Base-by-base conservation (phyloP, 1,139 yeast species). In the Geotrichum restrictum region DNA sequence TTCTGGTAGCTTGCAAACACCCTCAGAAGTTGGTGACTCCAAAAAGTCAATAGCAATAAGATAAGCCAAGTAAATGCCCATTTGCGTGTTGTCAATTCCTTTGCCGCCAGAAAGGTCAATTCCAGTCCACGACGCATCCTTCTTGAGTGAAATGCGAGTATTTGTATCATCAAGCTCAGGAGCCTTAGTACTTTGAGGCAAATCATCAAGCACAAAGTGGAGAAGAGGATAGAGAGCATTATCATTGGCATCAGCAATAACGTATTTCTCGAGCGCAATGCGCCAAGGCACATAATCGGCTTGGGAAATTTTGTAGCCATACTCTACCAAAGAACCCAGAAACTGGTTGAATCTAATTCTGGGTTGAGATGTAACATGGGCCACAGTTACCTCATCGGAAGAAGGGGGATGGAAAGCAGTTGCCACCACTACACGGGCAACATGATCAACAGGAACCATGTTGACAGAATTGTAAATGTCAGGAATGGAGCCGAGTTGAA, bases 371-470 rank as follows among this genome's bases (percentile, higher is more conserved):
- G 98, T 93, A n/a, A 93, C 97, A 51, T 93, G 98, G 1, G 91
- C 93, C 49, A 93, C 98, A 1, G 81, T 72, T 44, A 88, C 71
- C 46, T 72, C 77, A 16, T 67, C 66, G 4, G 63, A 55, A 32
- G 65, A 67, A 36, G 94, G 88, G 33, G 96, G 95, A 60, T 81
- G 80, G 60, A 93, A 76, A 0, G 96, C 85, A 32, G 94, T 74
- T 0, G 98, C 89, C 49, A 84, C 87, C 33, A 85, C 88, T 22
- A 89, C 88, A 52, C 95, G 80, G 1, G 98, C 98, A 60, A 93
- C 98, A 64, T 93, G 98, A 63, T 93, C 98, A 36, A 93, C 98
- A 2, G 98, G 98, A 21, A 89, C 97, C 88, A 91, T 89, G 69
- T 94, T 94, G 45, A 91, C 96, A 48, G 83, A 80, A 73, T 93